These are phyloP conservation scores for Penicillium sclerotigenum DNA, from an alignment of 2,329 filamentous ascomycete species.

Conservation along the genomic window DNA sequence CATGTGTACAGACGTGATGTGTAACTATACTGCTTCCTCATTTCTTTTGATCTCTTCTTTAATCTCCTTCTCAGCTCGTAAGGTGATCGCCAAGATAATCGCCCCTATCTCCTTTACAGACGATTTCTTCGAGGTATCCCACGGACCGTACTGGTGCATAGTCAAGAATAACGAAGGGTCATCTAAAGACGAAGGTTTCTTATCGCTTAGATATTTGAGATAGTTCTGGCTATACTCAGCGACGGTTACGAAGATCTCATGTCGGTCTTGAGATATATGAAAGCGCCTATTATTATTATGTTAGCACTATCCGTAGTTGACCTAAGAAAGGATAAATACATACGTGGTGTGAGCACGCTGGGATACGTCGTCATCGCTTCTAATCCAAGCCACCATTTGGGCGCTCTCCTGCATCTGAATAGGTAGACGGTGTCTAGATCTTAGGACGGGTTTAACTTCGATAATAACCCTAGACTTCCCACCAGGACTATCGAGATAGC, in stretches of 20 bases:
- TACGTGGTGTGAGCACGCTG: not conserved
- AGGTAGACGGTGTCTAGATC: fast-evolving
- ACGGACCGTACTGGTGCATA: not conserved
- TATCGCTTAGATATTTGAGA: not conserved
- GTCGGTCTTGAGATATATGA: not conserved
- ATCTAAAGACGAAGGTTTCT: not conserved
- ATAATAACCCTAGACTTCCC: not conserved
- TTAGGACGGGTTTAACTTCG: not conserved
- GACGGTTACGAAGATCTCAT: not conserved
- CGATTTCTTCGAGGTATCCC: not conserved
- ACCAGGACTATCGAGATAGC: not conserved
- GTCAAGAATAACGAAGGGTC: not conserved
- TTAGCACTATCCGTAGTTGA: not conserved
- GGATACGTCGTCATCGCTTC: not conserved
- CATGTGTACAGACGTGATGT: not conserved
- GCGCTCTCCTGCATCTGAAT: not conserved
- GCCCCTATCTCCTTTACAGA: not conserved
- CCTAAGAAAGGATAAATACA: not conserved
- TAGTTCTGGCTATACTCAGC: not conserved
- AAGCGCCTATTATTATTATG: not conserved
- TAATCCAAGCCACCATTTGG: not conserved
- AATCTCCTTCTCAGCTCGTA: not conserved
- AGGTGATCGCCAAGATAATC: not conserved
- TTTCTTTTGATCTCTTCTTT: not conserved
- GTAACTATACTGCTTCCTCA: not conserved